phyloP scores from a whole-genome alignment of 1,139 yeast species.

The Blastobotrys apis region DNA sequence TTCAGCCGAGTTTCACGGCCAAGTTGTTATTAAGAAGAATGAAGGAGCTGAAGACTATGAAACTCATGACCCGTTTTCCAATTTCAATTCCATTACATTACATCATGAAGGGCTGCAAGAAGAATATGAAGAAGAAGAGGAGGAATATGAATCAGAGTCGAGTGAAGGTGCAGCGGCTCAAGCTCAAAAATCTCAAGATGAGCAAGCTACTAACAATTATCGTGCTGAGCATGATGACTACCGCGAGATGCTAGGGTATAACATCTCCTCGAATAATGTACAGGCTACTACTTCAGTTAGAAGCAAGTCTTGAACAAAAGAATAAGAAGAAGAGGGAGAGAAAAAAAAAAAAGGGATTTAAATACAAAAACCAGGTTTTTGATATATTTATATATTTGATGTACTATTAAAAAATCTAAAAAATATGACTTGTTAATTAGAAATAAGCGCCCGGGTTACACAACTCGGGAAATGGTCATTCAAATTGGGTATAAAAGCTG shows the following conservation, averaged over 20 bases:
- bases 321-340: not conserved
- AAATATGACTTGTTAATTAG: too few relatives aligned
- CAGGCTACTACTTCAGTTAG: not conserved
- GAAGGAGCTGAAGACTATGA: conserved; percentile 7
- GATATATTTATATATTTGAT: too few relatives aligned
- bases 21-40: conserved; percentile 8
- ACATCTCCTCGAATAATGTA: conserved; percentile 11
- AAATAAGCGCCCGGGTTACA: too few relatives aligned
- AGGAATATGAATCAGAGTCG: too few relatives aligned
- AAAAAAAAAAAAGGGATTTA: not conserved
- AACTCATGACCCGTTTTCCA: conserved; percentile 68
- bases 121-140: conserved; percentile 15
- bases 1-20: conserved; percentile 13
- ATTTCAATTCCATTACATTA: conserved; percentile 83
- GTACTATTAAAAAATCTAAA: too few relatives aligned
- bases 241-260: conserved; percentile 16
- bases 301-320: too few relatives aligned
- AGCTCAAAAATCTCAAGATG: not conserved
- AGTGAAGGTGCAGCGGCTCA: too few relatives aligned
- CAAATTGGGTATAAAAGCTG: too few relatives aligned
- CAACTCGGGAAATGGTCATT: too few relatives aligned
- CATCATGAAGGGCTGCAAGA: conserved; percentile 51
- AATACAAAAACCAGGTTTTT: too few relatives aligned
- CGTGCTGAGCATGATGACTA: conserved; percentile 1
- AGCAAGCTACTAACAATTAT: not conserved